A percentile compares a stretch with the other conserved stretches of the same genome.
Evolutionary conservation across 2,329 filamentous ascomycete genomes (phyloP).

Genomic region (Botrytis sinoallii): DNA sequence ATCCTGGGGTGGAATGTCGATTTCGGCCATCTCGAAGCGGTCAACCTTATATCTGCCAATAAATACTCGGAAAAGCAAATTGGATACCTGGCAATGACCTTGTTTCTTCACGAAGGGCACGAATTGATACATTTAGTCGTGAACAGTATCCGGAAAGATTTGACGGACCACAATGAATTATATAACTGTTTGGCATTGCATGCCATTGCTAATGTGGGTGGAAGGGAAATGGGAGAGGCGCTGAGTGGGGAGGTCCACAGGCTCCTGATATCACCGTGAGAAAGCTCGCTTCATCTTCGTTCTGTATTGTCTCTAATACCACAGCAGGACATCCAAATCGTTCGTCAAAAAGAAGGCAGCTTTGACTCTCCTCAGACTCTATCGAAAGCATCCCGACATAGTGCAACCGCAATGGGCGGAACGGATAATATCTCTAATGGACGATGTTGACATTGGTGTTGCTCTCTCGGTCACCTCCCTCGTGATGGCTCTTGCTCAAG

Average conservation of each 20-base stretch:
- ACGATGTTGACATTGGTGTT: conserved; percentile 90
- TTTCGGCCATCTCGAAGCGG: conserved; percentile 96
- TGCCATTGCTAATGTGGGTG: conserved; percentile 95
- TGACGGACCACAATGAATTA: conserved; percentile 91
- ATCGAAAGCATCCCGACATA: conserved; percentile 90
- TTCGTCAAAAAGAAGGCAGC: conserved; percentile 99
- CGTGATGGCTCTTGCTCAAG: conserved; percentile 90
- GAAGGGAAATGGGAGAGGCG: conserved; percentile 95
- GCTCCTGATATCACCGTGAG: conserved; percentile 89
- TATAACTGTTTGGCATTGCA: conserved; percentile 96
- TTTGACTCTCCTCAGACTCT: conserved; percentile 84
- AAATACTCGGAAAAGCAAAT: conserved; percentile 99
- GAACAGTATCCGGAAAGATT: conserved; percentile 96
- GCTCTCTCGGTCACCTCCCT: conserved; percentile 93
- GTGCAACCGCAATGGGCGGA: conserved; percentile 97
- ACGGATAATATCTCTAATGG: conserved; percentile 97
- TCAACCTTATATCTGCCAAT: conserved; percentile 92
- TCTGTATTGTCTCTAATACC: conserved; percentile 11
- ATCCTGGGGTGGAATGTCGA: conserved; percentile 99
- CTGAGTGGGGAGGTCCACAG: conserved; percentile 88
- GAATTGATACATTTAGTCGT: conserved; percentile 94
- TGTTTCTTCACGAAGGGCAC: conserved; percentile 96
- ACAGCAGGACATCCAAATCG: conserved; percentile 72
- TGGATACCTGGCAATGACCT: conserved; percentile 92
- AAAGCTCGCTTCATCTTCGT: conserved; percentile 28